phyloP scores from a whole-genome alignment of 441 rosid species.

The Rhodomyrtus psidioides region DNA sequence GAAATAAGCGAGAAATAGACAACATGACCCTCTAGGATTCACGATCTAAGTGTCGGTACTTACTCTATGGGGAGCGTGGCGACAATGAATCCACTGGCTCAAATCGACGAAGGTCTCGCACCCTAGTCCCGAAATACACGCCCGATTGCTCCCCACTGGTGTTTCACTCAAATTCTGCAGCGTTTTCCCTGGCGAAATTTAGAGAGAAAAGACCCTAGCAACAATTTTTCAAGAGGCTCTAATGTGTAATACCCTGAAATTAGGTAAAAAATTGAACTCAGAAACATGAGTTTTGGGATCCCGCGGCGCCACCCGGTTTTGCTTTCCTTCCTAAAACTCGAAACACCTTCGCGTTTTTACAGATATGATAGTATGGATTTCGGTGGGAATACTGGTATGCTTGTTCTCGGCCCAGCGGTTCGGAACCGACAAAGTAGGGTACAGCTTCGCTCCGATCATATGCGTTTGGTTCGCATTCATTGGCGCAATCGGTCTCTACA shows the following conservation, averaged over 20 bases:
- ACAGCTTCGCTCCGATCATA: constrained; percentile 43
- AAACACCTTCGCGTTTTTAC: background rate
- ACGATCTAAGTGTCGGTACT: background rate
- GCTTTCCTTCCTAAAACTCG: background rate
- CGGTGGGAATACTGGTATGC: constrained; percentile 26
- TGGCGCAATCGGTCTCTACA: constrained; percentile 30
- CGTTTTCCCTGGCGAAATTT: too few species aligned
- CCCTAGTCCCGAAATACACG: too few species aligned
- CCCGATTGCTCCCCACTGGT: too few species aligned
- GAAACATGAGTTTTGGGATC: too few species aligned
- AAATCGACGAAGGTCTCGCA: too few species aligned
- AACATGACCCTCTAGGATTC: background rate
- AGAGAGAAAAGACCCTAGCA: too few species aligned
- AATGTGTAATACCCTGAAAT: too few species aligned
- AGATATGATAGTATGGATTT: constrained; percentile 40
- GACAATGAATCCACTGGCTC: too few species aligned
- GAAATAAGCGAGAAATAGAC: background rate
- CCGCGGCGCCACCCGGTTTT: background rate
- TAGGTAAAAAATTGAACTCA: too few species aligned
- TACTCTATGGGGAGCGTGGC: too few species aligned
- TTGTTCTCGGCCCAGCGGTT: constrained; percentile 36
- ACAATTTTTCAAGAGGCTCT: too few species aligned
- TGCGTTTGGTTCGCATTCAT: constrained; percentile 37
- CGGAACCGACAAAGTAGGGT: constrained; percentile 57
- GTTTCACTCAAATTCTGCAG: too few species aligned